phyloP scores from a whole-genome alignment of 441 rosid species.

The Gossypium davidsonii region DNA sequence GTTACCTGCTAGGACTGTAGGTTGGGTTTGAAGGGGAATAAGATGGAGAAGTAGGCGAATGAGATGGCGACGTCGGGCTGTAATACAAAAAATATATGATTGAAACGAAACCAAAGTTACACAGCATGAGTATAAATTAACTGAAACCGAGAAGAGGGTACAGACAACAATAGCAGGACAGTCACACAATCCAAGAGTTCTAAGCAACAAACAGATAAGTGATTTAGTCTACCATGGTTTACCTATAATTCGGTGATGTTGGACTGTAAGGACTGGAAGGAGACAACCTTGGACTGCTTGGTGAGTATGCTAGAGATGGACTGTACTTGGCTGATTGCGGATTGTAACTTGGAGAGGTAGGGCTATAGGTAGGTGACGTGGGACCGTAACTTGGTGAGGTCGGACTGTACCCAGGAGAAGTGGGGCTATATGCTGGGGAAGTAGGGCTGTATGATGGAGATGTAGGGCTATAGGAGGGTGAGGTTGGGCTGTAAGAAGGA shows the following conservation, averaged over 20 bases:
- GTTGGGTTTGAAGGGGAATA: constrained; percentile 93
- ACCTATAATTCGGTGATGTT: constrained; percentile 91
- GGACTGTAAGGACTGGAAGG: constrained; percentile 93
- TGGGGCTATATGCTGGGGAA: constrained; percentile 70
- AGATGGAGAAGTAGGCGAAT: constrained; percentile 93
- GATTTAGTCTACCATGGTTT: constrained; percentile 1
- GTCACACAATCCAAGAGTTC: background rate
- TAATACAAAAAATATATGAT: constrained; percentile 10
- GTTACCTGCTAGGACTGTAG: constrained; percentile 90
- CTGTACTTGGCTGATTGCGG: constrained; percentile 68
- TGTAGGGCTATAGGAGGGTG: constrained; percentile 56
- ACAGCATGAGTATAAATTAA: background rate
- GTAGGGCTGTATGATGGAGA: constrained; percentile 76
- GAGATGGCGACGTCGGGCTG: constrained; percentile 93
- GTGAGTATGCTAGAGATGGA: constrained; percentile 86
- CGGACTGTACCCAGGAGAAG: constrained; percentile 81
- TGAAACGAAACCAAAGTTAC: background rate
- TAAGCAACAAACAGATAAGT: background rate
- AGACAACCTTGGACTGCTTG: constrained; percentile 83
- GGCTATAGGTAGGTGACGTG: constrained; percentile 71
- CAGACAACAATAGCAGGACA: background rate
- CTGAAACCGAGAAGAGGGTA: background rate
- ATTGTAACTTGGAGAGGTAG: constrained; percentile 73
- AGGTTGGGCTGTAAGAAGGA: constrained; percentile 50
- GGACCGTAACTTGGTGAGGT: constrained; percentile 81